Evolutionary conservation across 306 rosid species (phyloP), one percentile per base, ranked within the genome.

Genomic region (Carpinus viminea): DNA sequence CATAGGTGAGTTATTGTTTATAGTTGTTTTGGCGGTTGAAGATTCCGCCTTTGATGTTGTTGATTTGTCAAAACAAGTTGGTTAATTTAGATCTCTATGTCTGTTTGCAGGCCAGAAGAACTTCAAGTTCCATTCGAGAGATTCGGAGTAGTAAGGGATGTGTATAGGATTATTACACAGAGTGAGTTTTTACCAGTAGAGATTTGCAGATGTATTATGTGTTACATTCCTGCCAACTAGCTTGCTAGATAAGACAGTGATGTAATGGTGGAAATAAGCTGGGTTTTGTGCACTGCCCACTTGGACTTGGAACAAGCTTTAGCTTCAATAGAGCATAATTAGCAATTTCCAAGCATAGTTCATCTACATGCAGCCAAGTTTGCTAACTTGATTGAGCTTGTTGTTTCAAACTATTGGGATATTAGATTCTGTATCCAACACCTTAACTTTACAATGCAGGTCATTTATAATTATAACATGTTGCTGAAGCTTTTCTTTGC

Each of bases 141-240:
- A 70, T 96, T 91, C 47, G 99, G 99, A 62, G 84, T 89, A 24
- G 99, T 96, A 73, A 88, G 99, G 43, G 99, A 96, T 73, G 98
- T 96, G 57, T 96, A 96, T 84, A 91, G 90, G 98, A 96, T 81
- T 96, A 89, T 86, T 91, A 96, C 81, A 62, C 99, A 71, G 98
- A 97, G 99, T 96, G 78, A 89, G 95, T 73, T 60, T 47, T 12
- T 12, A 5, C 26, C 24, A 15, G 69, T n/a, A 72, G 15, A 51
- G 53, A 26, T 17, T 69, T 28, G 62, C 18, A 41, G 13, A 12
- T 12, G 16, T 61, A 1, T 28, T 12, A 2, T 21, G 4, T 57
- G 31, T 57, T 21, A 57, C 12, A 24, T 57, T 57, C 20, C 57
- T 59, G 15, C 65, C 65, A 24, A 21, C n/a, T 41, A 16, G 1